phyloP scores from a whole-genome alignment of 1,284 basidiomycete species.

The Ustilago nuda region DNA sequence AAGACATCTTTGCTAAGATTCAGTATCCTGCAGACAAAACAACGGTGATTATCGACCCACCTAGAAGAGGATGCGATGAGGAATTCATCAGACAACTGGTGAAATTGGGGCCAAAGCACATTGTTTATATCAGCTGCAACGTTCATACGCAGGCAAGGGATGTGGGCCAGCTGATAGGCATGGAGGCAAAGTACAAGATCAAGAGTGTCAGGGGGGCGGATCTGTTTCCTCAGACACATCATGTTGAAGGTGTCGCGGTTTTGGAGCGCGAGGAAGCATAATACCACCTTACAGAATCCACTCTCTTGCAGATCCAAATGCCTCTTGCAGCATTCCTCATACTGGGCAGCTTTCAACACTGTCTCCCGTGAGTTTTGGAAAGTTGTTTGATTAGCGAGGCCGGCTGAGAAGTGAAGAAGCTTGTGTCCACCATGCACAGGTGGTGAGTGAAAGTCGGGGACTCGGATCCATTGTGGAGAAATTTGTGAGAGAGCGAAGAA shows the following conservation, averaged over 20 bases:
- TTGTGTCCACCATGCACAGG: background rate
- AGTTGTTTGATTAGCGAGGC: no score
- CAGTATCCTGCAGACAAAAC: slow-evolving; percentile 78
- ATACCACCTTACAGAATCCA: background rate
- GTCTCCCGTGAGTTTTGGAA: no score
- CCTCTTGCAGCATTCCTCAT: background rate
- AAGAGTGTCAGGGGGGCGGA: slow-evolving; percentile 65
- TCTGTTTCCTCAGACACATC: slow-evolving; percentile 68
- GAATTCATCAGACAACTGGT: slow-evolving; percentile 67
- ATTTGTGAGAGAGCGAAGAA: slow-evolving; percentile 16
- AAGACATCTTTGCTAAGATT: slow-evolving; percentile 72
- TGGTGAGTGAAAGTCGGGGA: slow-evolving; percentile 7
- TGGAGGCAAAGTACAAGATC: slow-evolving; percentile 59
- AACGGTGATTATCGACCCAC: slow-evolving; percentile 71
- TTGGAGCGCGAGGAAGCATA: slow-evolving; percentile 38
- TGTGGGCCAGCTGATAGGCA: slow-evolving; percentile 61
- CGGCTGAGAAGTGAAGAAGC: no score
- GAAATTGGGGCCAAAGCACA: slow-evolving; percentile 56
- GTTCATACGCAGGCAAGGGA: slow-evolving; percentile 74
- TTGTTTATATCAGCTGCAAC: slow-evolving; percentile 77
- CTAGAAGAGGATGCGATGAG: slow-evolving; percentile 58
- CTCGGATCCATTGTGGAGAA: slow-evolving; percentile 21
- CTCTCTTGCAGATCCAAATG: background rate
- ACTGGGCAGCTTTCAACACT: no score
- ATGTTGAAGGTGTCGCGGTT: slow-evolving; percentile 67